Evolutionary conservation across 225 moss, liverwort and hornwort genomes (phyloP).

Genomic region (Neckera pumila): DNA sequence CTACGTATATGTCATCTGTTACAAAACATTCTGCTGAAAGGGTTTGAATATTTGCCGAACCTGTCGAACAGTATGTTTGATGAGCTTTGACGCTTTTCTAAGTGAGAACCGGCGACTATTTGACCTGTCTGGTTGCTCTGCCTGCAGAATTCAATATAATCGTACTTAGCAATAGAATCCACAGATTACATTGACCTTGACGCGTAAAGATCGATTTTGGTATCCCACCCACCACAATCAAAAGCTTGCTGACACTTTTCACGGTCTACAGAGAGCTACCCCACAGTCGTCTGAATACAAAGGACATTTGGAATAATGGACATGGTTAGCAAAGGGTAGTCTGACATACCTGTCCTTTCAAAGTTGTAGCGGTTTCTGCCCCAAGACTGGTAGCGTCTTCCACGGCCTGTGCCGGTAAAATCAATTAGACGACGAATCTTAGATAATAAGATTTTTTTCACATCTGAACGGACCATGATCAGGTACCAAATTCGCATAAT

Average conservation of each 20-base stretch:
- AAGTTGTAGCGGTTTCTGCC: slow-evolving; percentile 49
- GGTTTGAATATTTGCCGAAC: slow-evolving; percentile 10
- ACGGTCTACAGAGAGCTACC: background rate
- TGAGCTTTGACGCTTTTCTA: slow-evolving; percentile 66
- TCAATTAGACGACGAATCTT: background rate
- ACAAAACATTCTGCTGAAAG: background rate
- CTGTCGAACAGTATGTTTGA: slow-evolving; percentile 73
- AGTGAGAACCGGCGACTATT: slow-evolving; percentile 54
- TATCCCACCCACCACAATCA: background rate
- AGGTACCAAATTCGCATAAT: background rate
- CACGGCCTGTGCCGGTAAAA: slow-evolving; percentile 33
- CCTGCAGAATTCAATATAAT: slow-evolving; percentile 13
- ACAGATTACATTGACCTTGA: background rate
- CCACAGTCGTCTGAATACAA: background rate
- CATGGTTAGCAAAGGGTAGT: background rate
- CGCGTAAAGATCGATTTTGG: background rate
- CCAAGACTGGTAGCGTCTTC: slow-evolving; percentile 66
- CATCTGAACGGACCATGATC: background rate
- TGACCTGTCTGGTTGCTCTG: slow-evolving; percentile 62
- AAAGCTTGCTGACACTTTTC: background rate
- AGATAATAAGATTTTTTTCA: background rate
- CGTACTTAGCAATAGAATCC: background rate
- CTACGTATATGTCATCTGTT: background rate
- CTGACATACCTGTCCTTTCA: slow-evolving; percentile 57
- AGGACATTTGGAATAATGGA: background rate